Evolutionary conservation across 1,284 basidiomycete genomes (phyloP), one percentile per base, ranked within the genome.

Genomic region (Neolentinus lepideus): DNA sequence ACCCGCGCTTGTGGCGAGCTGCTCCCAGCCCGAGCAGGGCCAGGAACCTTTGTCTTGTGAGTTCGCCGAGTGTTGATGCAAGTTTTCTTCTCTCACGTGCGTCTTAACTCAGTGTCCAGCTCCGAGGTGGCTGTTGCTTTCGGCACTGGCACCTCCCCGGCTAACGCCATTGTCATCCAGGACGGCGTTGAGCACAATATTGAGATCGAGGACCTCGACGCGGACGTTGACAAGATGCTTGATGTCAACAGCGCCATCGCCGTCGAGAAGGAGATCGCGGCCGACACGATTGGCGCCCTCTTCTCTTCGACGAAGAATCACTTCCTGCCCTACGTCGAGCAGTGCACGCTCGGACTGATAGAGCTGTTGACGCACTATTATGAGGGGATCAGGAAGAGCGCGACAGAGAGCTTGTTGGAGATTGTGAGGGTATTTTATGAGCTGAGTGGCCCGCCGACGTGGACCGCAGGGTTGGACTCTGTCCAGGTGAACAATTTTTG

Each of bases 201-300:
- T 54, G 93, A 96, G 62, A 75, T 92, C 57, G 93, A 95, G 62
- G 92, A 96, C 61, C 69, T 90, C 59, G 84, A 90, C 61, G 71
- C 93, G 60, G 89, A 95, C 63, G 74, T 93, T 46, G 92, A 91
- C 65, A 90, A 89, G 67, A 73, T 89, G 66, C 81, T 95, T 65
- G 92, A 95, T 61, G 93, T 96, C 62, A 98, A 95, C 77, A 94
- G 90, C 64, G 95, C 95, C 48, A 90, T 99, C 62, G 96, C 95
- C 54, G 94, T 99, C 57, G 97, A 99, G 79, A 99, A 99, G 75
- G 97, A 99, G 77, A 97, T 98, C 57, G 96, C 97, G 4, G 94
- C 94, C 36, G 96, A 99, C 70, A 94, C 96, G 27, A 88, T 99
- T 60, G 94, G 96, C 56, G 90, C 92, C 54, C 75, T 99, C 58